Evolutionary conservation across 768 basidiomycete species (phyloP), one percentile per base, ranked within the genome.

Genomic region (Serendipita sp.): DNA sequence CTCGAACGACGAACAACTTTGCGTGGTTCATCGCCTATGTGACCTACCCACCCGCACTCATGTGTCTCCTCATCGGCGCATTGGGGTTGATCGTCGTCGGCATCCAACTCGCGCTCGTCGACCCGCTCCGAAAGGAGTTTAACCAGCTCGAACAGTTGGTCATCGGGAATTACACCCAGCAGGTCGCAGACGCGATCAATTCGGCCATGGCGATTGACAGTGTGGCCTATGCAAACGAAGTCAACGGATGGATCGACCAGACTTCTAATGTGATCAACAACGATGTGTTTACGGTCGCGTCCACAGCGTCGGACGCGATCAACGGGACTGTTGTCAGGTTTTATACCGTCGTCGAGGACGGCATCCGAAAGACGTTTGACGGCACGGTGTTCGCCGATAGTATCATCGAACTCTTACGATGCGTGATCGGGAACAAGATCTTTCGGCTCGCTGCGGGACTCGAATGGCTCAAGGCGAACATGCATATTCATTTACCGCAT

Each of bases 11-110:
- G 22, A 80, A 79, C 30, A 80, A 89, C 67, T 72, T 90, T 17
- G 82, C 84, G 63, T 99, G 92, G 90, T 90, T 95, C 73, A 77
- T 89, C 69, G 81, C 88, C 68, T 96, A 96, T 74, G 77, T 99
- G 64, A 89, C 92, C 71, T 88, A 97, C 70, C 83, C 91, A 1
- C 88, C 90, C 0, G 93, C 91, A 0, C 79, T 95, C 48, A 86
- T 90, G 0, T 89, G 93, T 70, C 84, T 99, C 71, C 81, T 93
- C 65, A 89, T 98, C 67, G 93, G 94, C n/a, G 74, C 92, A 66
- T 83, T 97, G 66, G 94, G 94, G 5, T 73, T 98, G 13, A 71
- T 98, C 53, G 84, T 84, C 34, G 84, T 98, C 34, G 78, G 96
- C 72, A 76, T 95, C 33, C 96, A 99, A 72, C 78, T 98, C 44